Conservation (phyloP, 139 green algal genomes). For the Chlamydomonas eustigma region DNA sequence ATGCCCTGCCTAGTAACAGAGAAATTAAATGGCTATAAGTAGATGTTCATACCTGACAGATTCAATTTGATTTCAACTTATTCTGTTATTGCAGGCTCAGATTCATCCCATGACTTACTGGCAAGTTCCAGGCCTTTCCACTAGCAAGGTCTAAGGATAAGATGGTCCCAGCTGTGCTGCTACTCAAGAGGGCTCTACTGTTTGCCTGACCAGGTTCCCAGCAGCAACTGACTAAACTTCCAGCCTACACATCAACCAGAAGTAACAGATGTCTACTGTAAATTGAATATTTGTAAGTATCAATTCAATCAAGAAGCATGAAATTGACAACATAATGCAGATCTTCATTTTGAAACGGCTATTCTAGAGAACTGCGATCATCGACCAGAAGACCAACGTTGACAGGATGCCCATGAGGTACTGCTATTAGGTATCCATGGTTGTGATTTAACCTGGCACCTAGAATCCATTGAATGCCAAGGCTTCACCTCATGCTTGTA, state of each 20-base stretch:
- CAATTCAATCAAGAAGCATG: no score
- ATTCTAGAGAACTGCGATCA: no score
- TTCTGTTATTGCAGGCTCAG: no score
- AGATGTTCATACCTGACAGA: neutral
- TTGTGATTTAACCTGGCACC: neutral
- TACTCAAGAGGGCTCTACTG: constrained; percentile 11
- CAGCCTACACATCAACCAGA: neutral
- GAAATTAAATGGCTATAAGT: neutral
- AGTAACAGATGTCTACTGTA: neutral
- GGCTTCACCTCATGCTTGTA: neutral
- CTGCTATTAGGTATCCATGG: no score
- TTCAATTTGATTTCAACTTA: neutral
- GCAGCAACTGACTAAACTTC: neutral
- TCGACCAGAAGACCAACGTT: no score
- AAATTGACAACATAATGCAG: no score
- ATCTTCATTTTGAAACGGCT: no score
- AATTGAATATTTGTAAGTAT: neutral
- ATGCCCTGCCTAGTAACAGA: neutral
- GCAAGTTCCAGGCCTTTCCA: constrained; percentile 1
- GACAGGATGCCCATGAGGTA: no score
- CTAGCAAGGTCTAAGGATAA: constrained; percentile 16
- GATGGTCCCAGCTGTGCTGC: neutral
- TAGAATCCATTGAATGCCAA: neutral
- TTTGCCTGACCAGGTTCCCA: constrained; percentile 15
- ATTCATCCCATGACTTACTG: neutral